Conservation (phyloP, 768 basidiomycete species). For the Tricholoma terreum region DNA sequence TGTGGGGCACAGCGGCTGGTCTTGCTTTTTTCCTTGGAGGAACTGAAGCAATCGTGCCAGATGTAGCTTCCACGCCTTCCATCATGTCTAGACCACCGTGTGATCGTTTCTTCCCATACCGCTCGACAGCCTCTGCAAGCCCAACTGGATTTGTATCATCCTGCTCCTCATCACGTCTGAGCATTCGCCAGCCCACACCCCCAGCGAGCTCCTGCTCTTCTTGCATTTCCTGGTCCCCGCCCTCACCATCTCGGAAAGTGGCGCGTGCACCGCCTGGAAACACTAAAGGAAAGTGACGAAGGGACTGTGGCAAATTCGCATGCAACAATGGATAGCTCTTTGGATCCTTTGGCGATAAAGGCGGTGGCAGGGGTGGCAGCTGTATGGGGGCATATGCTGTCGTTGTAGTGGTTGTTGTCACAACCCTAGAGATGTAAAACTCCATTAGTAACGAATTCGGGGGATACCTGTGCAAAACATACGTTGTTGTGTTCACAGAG, state of each 20-base stretch:
- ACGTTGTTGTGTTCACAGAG: conserved; percentile 85
- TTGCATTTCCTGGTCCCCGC: conserved; percentile 62
- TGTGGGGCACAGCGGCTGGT: conserved; percentile 53
- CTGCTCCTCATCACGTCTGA: conserved; percentile 58
- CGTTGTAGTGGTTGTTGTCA: conserved; percentile 89
- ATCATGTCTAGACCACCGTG: conserved; percentile 55
- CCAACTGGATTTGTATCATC: conserved; percentile 55
- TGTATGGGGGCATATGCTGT: conserved; percentile 89
- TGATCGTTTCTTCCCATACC: conserved; percentile 83
- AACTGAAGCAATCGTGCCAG: conserved; percentile 43
- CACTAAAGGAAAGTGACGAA: conserved; percentile 72
- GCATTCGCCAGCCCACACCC: conserved; percentile 74
- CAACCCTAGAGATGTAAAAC: conserved; percentile 51
- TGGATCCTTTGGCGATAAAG: conserved; percentile 68
- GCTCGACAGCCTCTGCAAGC: conserved; percentile 77
- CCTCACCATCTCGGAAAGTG: conserved; percentile 71
- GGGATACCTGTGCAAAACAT: conserved; percentile 26
- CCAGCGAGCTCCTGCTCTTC: conserved; percentile 65
- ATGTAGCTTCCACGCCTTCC: conserved; percentile 46
- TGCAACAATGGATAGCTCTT: conserved; percentile 79
- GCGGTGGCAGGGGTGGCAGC: conserved; percentile 69
- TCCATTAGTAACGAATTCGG: conserved; percentile 16
- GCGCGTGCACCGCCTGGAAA: conserved; percentile 82
- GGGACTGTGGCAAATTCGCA: conserved; percentile 67
- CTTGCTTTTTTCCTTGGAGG: conserved; percentile 80